Base-by-base conservation (phyloP, 2,329 filamentous ascomycete species). In the Clonostachys rhizophaga region DNA sequence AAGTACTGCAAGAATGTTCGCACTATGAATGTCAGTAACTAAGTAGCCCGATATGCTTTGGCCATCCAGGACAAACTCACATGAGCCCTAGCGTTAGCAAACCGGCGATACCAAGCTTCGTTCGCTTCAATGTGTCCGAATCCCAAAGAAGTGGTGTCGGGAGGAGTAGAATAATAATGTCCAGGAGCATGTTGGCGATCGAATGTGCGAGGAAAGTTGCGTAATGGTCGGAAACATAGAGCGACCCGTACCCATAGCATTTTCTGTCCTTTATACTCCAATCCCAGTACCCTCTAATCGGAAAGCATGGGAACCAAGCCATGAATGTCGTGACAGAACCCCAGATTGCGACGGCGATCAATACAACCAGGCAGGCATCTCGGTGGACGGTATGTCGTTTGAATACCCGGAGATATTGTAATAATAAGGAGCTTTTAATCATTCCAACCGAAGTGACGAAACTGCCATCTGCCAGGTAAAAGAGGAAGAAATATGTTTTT, bases 361-460 rank as follows among this genome's bases (percentile, higher is more conserved):
- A 43, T 2, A 52, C 45, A 48, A 44, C 55, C 5, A 54, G 43
- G 13, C 53, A 48, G 7, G 45, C 47, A 2, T 43, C 20, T 9
- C 49, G 40, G 9, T 39, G 46, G 24, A 30, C 24, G 10, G 50
- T 48, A 17, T 50, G 52, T 11, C 46, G 43, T 20, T 42, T 33
- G 44, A 58, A 55, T 34, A 59, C 43, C 7, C 54, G 50, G 13
- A 55, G 46, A 36, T 51, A 55, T 41, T 55, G 54, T 40, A 49
- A 50, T 36, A 55, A 35, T 13, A 47, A 18, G 16, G 40, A 47
- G n/a, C 42, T 7, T 17, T 47, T 43, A 12, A 47, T 42, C 33
- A 46, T 20, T 9, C 17, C 14, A 2, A 43, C 40, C 10, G 40
- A 43, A 11, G 46, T 30, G 34, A 47, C 40, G 17, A 43, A 47